Conservation (phyloP, 257 asterid genomes). For the Solanum dulcamara region DNA sequence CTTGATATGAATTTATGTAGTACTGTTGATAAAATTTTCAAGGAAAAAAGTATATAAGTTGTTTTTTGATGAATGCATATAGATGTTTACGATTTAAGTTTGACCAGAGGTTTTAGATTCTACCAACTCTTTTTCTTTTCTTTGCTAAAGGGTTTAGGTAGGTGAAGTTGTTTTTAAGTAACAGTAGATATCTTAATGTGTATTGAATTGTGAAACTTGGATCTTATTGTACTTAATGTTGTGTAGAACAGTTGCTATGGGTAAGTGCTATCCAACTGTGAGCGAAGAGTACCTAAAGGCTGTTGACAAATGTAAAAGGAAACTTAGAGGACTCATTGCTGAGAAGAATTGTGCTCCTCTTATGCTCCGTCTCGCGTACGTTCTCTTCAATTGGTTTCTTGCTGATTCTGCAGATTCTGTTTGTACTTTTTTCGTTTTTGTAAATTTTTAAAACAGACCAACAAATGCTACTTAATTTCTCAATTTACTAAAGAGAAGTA, state of each 20-base stretch:
- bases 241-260: conserved; percentile 35
- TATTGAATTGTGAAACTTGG: neutral
- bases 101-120: neutral
- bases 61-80: neutral
- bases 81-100: neutral
- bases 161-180: neutral
- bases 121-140: neutral
- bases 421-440: neutral
- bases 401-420: neutral
- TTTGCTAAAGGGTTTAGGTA: neutral
- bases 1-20: neutral
- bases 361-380: conserved; percentile 79
- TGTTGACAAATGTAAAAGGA: conserved; percentile 61
- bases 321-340: conserved; percentile 82
- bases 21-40: neutral
- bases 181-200: too few relatives aligned
- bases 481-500: too few relatives aligned
- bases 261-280: conserved; percentile 64
- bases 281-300: conserved; percentile 74
- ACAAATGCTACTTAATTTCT: neutral
- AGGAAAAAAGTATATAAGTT: neutral
- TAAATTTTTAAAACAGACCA: neutral
- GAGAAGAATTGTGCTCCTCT: conserved; percentile 89
- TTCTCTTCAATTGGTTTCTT: neutral
- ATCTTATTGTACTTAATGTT: neutral